A percentile compares a stretch with the other conserved stretches of the same genome.
Evolutionary conservation across 2,329 filamentous ascomycete species (phyloP).

Genomic region (Septoria petroselini): DNA sequence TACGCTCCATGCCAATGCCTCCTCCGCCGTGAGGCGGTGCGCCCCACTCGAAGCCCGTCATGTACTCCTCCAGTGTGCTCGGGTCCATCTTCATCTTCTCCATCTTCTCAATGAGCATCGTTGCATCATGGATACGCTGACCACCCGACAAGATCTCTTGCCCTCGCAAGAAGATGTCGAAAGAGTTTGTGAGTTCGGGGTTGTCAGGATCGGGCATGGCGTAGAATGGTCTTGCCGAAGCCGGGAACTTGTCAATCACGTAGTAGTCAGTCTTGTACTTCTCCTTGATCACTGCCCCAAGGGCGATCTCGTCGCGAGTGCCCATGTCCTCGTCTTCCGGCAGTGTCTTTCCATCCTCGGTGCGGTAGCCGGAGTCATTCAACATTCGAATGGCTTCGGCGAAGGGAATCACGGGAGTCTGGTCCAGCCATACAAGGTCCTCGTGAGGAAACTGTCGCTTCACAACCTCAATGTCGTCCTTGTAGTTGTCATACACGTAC

Average conservation of each 20-base stretch:
- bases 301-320: conserved; percentile 80
- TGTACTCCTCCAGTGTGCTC: conserved; percentile 83
- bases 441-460: conserved; percentile 82
- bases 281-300: conserved; percentile 80
- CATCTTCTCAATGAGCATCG: conserved; percentile 75
- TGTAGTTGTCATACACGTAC: conserved; percentile 65
- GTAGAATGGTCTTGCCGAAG: conserved; percentile 82
- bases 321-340: conserved; percentile 75
- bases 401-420: conserved; percentile 80
- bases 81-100: conserved; percentile 70
- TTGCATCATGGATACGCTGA: conserved; percentile 83
- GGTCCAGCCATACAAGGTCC: conserved; percentile 80
- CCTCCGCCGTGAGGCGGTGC: conserved; percentile 86
- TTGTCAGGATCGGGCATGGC: conserved; percentile 78
- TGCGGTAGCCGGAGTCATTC: conserved; percentile 70
- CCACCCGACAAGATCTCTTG: conserved; percentile 91
- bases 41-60: conserved; percentile 82
- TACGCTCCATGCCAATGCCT: conserved; percentile 83
- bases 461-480: conserved; percentile 71
- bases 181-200: conserved; percentile 76
- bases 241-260: conserved; percentile 88
- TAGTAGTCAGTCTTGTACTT: conserved; percentile 90
- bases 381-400: conserved; percentile 75
- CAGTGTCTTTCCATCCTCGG: conserved; percentile 70
- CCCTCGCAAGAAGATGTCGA: conserved; percentile 90